phyloP scores from a whole-genome alignment of 148 eudicot genomes.

The Pouteria glomerata region DNA sequence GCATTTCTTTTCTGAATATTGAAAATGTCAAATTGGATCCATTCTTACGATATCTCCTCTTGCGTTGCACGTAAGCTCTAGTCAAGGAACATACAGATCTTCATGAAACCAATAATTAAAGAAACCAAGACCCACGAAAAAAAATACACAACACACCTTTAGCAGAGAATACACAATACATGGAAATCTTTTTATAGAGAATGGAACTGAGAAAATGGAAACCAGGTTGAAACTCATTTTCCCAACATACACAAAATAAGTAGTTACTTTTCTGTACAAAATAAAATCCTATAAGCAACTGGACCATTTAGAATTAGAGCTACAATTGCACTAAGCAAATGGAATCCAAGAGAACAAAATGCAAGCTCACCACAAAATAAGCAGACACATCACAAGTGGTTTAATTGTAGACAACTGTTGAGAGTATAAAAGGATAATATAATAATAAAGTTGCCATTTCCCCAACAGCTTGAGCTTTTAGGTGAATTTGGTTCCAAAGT shows the following conservation, averaged over 20 bases:
- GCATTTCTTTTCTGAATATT: slow-evolving; percentile 60
- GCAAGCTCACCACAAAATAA: not conserved
- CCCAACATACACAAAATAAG: not conserved
- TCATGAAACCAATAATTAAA: not conserved
- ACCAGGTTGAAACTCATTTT: not conserved
- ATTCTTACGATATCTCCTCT: slow-evolving; percentile 62
- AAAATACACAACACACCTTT: not conserved
- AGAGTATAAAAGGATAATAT: too few species aligned
- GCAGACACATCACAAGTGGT: too few species aligned
- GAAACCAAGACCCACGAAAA: not conserved
- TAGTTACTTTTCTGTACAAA: not conserved
- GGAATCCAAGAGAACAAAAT: not conserved
- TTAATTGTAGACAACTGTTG: too few species aligned
- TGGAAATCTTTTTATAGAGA: not conserved
- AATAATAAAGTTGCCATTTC: too few species aligned
- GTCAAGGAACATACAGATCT: slow-evolving; percentile 49
- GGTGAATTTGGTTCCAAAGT: too few species aligned
- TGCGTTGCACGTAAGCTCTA: slow-evolving; percentile 68
- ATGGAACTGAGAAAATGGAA: not conserved
- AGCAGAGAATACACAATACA: too few species aligned
- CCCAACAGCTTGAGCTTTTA: too few species aligned
- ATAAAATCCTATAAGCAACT: too few species aligned
- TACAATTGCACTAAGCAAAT: not conserved
- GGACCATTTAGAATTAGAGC: too few species aligned
- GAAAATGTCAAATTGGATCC: slow-evolving; percentile 55